Conservation (phyloP, 2,329 filamentous ascomycete genomes). For the Penicillium sclerotigenum region DNA sequence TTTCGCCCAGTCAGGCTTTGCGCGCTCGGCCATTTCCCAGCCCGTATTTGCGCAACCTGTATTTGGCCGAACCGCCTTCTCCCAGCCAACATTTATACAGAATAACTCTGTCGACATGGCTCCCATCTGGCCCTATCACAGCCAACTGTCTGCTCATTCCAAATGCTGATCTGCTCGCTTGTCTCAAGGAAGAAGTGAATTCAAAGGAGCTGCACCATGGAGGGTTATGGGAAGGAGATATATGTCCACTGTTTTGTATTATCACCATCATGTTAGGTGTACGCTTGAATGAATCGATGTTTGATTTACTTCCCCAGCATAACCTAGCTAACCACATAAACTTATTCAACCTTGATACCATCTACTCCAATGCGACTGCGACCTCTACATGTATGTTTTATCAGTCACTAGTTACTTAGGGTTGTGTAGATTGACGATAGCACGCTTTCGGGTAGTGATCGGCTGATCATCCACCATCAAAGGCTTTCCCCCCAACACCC, state of each 20-base stretch:
- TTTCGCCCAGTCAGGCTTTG: background rate
- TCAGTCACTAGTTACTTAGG: no score
- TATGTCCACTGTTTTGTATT: background rate
- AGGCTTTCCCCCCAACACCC: background rate
- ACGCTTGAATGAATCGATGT: background rate
- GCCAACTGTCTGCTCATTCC: rapidly evolving
- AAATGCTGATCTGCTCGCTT: background rate
- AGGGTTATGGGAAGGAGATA: background rate
- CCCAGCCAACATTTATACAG: background rate
- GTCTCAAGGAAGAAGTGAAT: background rate
- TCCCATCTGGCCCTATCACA: background rate
- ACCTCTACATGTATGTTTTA: background rate
- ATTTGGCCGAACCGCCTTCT: background rate
- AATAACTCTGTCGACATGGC: no score
- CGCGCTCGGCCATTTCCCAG: background rate
- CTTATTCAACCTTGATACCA: background rate
- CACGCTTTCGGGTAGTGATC: background rate
- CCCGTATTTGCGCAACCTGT: background rate
- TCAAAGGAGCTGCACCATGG: background rate
- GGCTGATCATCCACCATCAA: background rate
- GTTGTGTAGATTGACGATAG: background rate
- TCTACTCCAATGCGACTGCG: no score
- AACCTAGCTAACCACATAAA: background rate
- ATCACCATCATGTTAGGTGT: background rate
- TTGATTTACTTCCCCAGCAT: background rate